Evolutionary conservation across 176 grass and related monocot genomes (phyloP).

Genomic region (Themeda triandra): DNA sequence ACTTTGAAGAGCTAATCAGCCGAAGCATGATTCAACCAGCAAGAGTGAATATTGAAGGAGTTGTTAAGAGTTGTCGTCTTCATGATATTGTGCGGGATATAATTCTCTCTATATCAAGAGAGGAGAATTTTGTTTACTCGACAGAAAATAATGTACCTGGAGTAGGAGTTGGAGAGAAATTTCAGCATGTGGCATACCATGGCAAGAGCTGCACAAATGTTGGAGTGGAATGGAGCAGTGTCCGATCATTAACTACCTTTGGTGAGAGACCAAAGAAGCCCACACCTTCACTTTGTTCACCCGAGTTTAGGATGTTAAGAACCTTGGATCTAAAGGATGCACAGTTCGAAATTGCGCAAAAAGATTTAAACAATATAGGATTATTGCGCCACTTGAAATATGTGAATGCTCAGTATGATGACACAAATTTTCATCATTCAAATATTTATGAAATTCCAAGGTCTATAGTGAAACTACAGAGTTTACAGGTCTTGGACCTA

Average conservation of each 20-base stretch:
- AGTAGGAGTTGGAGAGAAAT: not conserved
- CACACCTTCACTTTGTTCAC: not conserved
- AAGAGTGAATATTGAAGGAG: not conserved
- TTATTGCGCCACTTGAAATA: conserved; percentile 11
- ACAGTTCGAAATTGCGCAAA: not conserved
- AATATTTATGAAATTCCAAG: not conserved
- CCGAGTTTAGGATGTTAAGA: not conserved
- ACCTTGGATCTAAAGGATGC: not conserved
- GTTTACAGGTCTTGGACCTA: not conserved
- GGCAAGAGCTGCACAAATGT: too few relatives aligned
- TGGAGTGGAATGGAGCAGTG: not conserved
- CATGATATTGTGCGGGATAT: conserved; percentile 26
- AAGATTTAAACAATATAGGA: not conserved
- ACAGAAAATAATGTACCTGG: not conserved
- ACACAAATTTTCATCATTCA: too few relatives aligned
- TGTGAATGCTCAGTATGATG: not conserved
- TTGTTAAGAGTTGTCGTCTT: not conserved
- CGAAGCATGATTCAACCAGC: conserved; percentile 22
- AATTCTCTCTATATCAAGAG: not conserved
- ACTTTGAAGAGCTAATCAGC: not conserved
- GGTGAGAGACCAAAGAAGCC: not conserved
- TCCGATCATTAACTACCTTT: conserved; percentile 13
- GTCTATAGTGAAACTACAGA: conserved; percentile 4
- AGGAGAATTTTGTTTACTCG: not conserved
- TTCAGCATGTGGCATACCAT: not conserved